These are phyloP conservation scores for Tricholoma terreum DNA, from an alignment of 768 basidiomycete genomes.

Conservation along the genomic window DNA sequence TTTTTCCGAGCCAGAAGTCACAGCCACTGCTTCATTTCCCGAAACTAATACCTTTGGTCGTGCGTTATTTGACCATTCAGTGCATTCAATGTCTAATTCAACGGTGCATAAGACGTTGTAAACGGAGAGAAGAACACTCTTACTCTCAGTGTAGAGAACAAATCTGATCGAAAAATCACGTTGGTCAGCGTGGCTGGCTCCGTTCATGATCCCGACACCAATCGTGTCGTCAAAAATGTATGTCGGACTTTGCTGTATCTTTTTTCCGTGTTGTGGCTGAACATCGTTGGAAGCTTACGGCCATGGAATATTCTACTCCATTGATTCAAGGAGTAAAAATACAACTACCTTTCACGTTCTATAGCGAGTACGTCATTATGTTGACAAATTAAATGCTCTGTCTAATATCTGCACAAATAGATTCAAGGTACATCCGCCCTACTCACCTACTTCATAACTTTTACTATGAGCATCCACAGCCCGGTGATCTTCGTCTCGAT, in stretches of 20 bases:
- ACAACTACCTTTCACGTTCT: constrained; percentile 67
- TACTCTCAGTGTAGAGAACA: constrained; percentile 67
- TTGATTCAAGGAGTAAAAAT: constrained; percentile 57
- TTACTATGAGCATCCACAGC: constrained; percentile 36
- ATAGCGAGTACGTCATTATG: constrained; percentile 68
- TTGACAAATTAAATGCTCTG: neutral
- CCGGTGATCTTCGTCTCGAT: constrained; percentile 70
- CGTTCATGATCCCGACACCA: constrained; percentile 61
- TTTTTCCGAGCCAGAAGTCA: constrained; percentile 50
- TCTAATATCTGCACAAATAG: constrained; percentile 30
- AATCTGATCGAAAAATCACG: constrained; percentile 68
- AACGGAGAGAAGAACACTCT: constrained; percentile 81
- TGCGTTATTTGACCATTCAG: constrained; percentile 35
- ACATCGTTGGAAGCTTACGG: constrained; percentile 47
- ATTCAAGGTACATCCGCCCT: constrained; percentile 50
- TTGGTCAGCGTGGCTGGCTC: constrained; percentile 64
- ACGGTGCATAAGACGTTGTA: constrained; percentile 58
- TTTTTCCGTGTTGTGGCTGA: constrained; percentile 2
- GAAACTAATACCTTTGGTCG: constrained; percentile 76
- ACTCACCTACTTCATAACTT: neutral
- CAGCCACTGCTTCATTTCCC: constrained; percentile 55
- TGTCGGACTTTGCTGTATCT: constrained; percentile 14
- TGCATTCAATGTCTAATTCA: constrained; percentile 9
- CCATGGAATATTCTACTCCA: constrained; percentile 47
- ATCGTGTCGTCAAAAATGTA: constrained; percentile 71